Evolutionary conservation across 768 basidiomycete species (phyloP).

Genomic region (Amanita subjunquillea): DNA sequence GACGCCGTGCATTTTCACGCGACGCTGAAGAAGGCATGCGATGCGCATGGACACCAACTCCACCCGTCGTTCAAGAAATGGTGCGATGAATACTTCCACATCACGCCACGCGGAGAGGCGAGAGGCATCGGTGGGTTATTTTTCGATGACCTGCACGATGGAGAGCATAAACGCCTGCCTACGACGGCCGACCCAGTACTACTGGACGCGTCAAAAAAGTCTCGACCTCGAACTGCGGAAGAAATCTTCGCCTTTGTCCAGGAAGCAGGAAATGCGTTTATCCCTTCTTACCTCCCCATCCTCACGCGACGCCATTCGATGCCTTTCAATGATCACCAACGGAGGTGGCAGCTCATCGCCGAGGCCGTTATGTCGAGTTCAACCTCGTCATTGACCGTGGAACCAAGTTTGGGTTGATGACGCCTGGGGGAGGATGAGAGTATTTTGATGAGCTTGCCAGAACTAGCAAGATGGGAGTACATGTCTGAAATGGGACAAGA

Average conservation of each 20-base stretch:
- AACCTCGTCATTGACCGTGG: slow-evolving; percentile 82
- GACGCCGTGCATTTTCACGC: slow-evolving; percentile 84
- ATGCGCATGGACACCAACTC: slow-evolving; percentile 53
- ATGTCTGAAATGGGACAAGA: slow-evolving; percentile 60
- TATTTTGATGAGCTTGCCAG: slow-evolving; percentile 83
- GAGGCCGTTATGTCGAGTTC: slow-evolving; percentile 94
- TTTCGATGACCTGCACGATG: slow-evolving; percentile 83
- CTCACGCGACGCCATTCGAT: slow-evolving; percentile 45
- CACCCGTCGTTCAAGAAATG: slow-evolving; percentile 83
- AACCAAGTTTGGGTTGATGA: slow-evolving; percentile 79
- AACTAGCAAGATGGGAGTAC: slow-evolving; percentile 87
- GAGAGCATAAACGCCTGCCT: slow-evolving; percentile 53
- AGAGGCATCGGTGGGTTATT: slow-evolving; percentile 93
- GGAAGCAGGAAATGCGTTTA: slow-evolving; percentile 66
- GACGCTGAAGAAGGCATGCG: slow-evolving; percentile 68
- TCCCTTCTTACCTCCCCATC: slow-evolving; percentile 88
- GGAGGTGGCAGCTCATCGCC: slow-evolving; percentile 91
- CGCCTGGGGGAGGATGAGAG: slow-evolving; percentile 80
- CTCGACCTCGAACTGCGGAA: slow-evolving; percentile 45
- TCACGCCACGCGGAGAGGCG: slow-evolving; percentile 77
- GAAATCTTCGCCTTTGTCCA: slow-evolving; percentile 73
- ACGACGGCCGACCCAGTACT: slow-evolving; percentile 15
- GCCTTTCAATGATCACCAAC: slow-evolving; percentile 52
- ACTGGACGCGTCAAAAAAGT: slow-evolving; percentile 12
- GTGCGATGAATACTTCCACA: slow-evolving; percentile 97